These are phyloP conservation scores for Nigrograna mackinnonii DNA, from an alignment of 2,329 filamentous ascomycete species.

Conservation along the genomic window DNA sequence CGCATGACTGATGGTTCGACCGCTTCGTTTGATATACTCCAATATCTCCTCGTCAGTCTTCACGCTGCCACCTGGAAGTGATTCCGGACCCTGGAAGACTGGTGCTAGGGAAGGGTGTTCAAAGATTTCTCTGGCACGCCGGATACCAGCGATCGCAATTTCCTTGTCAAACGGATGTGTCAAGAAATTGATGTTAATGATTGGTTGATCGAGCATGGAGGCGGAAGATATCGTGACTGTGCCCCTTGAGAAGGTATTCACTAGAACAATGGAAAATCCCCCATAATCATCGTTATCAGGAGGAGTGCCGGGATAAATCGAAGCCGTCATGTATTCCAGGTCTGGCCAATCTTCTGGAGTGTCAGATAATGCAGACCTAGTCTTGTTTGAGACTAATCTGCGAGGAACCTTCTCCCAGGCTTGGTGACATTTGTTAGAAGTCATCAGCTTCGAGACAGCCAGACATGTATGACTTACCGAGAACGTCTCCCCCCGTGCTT, in stretches of 20 bases:
- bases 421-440: neutral
- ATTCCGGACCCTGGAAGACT: constrained; percentile 27
- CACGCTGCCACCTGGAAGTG: constrained; percentile 27
- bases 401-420: constrained; percentile 24
- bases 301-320: constrained; percentile 26
- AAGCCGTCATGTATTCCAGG: constrained; percentile 25
- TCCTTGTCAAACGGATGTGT: constrained; percentile 33
- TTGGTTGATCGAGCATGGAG: constrained; percentile 30
- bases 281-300: constrained; percentile 29
- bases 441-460: neutral
- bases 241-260: constrained; percentile 39
- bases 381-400: constrained; percentile 21
- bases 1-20: constrained; percentile 22
- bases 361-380: constrained; percentile 15
- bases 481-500: constrained; percentile 15
- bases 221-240: constrained; percentile 35
- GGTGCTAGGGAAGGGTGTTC: constrained; percentile 15
- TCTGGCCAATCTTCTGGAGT: constrained; percentile 30
- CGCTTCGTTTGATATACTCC: constrained; percentile 18
- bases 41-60: constrained; percentile 31
- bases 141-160: constrained; percentile 35
- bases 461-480: constrained; percentile 9
- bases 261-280: constrained; percentile 30
- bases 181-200: constrained; percentile 42
- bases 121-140: constrained; percentile 34